These are phyloP conservation scores for Thelonectria rubi DNA, from an alignment of 2,329 filamentous ascomycete species.

Conservation along the genomic window DNA sequence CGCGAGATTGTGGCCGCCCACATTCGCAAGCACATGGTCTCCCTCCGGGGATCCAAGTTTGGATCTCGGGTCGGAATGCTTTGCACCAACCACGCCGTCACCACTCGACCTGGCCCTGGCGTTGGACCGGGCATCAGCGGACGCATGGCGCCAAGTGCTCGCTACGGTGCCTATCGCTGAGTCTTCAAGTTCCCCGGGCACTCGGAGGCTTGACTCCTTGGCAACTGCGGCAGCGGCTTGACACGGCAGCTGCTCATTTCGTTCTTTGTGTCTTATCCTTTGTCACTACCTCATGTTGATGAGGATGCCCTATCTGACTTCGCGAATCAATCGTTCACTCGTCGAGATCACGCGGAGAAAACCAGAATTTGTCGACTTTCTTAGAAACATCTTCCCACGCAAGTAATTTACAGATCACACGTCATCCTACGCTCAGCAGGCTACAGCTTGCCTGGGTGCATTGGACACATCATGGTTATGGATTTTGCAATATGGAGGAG, in stretches of 20 bases:
- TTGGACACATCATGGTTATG: slow-evolving; percentile 71
- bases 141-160: slow-evolving; percentile 66
- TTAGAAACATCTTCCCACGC: slow-evolving; percentile 60
- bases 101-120: slow-evolving; percentile 88
- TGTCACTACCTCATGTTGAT: slow-evolving; percentile 39
- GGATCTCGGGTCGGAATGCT: slow-evolving; percentile 98
- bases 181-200: slow-evolving; percentile 4
- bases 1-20: slow-evolving; percentile 92
- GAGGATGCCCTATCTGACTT: slow-evolving; percentile 41
- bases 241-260: slow-evolving; percentile 12
- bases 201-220: not conserved
- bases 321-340: slow-evolving; percentile 45
- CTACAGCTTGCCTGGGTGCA: slow-evolving; percentile 60
- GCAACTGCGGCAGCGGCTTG: not conserved
- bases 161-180: slow-evolving; percentile 69
- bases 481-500: slow-evolving; percentile 63
- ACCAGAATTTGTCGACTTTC: slow-evolving; percentile 57
- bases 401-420: slow-evolving; percentile 64
- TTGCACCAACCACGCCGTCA: slow-evolving; percentile 91
- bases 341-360: slow-evolving; percentile 49
- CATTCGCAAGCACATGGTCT: slow-evolving; percentile 99
- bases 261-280: slow-evolving; percentile 36
- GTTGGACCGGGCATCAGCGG: slow-evolving; percentile 70
- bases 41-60: slow-evolving; percentile 96
- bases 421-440: slow-evolving; percentile 65